These are phyloP conservation scores for Podosphaera fusca DNA, from an alignment of 2,329 filamentous ascomycete genomes.

Conservation along the genomic window DNA sequence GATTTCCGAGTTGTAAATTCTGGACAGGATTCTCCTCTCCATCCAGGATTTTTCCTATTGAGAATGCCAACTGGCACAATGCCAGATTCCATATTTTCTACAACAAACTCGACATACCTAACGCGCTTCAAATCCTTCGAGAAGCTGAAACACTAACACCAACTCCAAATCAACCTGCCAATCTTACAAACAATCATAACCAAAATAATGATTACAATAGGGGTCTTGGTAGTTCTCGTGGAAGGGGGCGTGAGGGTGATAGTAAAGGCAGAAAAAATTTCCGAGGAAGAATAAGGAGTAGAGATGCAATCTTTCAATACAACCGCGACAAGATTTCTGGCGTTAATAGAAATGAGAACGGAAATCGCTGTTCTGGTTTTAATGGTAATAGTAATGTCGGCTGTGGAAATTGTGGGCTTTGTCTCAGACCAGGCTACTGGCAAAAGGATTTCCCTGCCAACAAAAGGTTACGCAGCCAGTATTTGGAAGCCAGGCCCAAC, in stretches of 20 bases:
- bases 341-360: background rate
- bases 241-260: no score
- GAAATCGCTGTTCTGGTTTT: background rate
- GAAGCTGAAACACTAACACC: background rate
- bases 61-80: background rate
- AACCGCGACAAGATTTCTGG: background rate
- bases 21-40: background rate
- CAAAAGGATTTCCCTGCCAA: background rate
- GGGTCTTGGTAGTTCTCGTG: no score
- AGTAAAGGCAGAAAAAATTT: background rate
- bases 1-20: background rate
- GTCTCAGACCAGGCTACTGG: background rate
- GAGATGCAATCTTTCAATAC: background rate
- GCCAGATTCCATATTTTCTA: background rate
- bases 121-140: background rate
- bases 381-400: background rate
- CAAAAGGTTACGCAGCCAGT: background rate
- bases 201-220: background rate
- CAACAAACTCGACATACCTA: background rate
- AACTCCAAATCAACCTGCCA: background rate
- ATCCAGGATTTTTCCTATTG: background rate
- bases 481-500: background rate
- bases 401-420: background rate
- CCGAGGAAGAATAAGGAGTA: background rate
- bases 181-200: background rate